These are phyloP conservation scores for Biscutella laevigata DNA, from an alignment of 441 rosid genomes.

Conservation along the genomic window DNA sequence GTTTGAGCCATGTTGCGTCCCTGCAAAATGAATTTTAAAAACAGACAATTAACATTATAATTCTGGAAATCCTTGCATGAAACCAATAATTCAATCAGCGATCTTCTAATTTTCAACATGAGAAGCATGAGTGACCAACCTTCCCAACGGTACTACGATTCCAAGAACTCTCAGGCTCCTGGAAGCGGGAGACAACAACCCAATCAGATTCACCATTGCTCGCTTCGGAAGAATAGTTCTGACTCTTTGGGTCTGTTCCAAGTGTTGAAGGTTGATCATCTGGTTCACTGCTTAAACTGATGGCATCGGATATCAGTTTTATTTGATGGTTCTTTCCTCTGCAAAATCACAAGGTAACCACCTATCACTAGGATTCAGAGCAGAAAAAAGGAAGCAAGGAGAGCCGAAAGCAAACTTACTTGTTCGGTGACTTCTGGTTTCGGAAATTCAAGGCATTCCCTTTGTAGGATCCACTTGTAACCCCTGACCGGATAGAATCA, in stretches of 20 bases:
- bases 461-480: constrained; percentile 51
- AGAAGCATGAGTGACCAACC: constrained; percentile 34
- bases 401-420: constrained; percentile 35
- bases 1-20: constrained; percentile 19
- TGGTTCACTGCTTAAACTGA: constrained; percentile 38
- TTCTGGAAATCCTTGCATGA: neutral
- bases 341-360: constrained; percentile 13
- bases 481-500: constrained; percentile 77
- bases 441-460: constrained; percentile 48
- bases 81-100: neutral
- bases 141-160: constrained; percentile 39
- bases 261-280: constrained; percentile 41
- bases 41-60: neutral
- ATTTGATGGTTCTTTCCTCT: constrained; percentile 55
- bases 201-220: constrained; percentile 45
- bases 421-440: constrained; percentile 47
- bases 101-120: neutral
- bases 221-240: constrained; percentile 31
- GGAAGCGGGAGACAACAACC: constrained; percentile 38
- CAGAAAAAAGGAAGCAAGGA: constrained; percentile 1
- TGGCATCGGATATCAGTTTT: constrained; percentile 35
- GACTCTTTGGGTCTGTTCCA: constrained; percentile 37
- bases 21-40: constrained; percentile 10
- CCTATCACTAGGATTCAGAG: neutral
- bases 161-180: constrained; percentile 29